Evolutionary conservation across 305 asterid genomes (phyloP).

Genomic region (Lippia alba): DNA sequence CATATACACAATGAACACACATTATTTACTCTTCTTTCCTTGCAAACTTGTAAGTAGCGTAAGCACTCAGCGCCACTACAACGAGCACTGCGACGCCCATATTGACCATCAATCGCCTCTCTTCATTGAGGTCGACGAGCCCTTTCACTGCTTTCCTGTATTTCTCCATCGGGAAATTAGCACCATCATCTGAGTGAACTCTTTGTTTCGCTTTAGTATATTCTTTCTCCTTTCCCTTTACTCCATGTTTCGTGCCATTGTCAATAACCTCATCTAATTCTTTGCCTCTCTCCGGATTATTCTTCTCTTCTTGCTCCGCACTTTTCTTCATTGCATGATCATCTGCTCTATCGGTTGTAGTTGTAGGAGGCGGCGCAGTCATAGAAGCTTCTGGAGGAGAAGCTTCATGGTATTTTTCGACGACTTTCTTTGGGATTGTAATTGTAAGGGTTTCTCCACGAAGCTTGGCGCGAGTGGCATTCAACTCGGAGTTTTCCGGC

Average conservation of each 20-base stretch:
- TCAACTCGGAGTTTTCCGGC: constrained; percentile 50
- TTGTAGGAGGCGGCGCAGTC: neutral
- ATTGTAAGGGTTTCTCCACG: constrained; percentile 56
- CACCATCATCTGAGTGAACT: constrained; percentile 12
- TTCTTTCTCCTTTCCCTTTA: constrained; percentile 25
- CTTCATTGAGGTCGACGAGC: constrained; percentile 47
- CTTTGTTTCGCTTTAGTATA: constrained; percentile 21
- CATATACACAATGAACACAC: constrained; percentile 6
- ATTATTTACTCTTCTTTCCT: constrained; percentile 28
- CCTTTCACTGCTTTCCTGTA: constrained; percentile 46
- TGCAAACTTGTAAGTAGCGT: constrained; percentile 46
- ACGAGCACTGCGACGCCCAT: constrained; percentile 70
- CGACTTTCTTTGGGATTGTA: constrained; percentile 49
- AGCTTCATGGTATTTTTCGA: constrained; percentile 27
- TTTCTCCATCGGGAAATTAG: constrained; percentile 24
- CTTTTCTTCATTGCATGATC: constrained; percentile 4
- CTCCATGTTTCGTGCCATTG: constrained; percentile 6
- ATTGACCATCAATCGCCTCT: constrained; percentile 62
- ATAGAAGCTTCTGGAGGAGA: constrained; percentile 27
- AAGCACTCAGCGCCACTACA: constrained; percentile 59
- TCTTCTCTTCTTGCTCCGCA: constrained; percentile 20
- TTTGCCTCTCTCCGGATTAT: constrained; percentile 1
- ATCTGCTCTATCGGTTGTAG: constrained; percentile 8
- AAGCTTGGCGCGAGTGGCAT: constrained; percentile 54
- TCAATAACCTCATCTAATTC: constrained; percentile 26